phyloP scores from a whole-genome alignment of 139 green algal species.

The Chlamydomonas eustigma region DNA sequence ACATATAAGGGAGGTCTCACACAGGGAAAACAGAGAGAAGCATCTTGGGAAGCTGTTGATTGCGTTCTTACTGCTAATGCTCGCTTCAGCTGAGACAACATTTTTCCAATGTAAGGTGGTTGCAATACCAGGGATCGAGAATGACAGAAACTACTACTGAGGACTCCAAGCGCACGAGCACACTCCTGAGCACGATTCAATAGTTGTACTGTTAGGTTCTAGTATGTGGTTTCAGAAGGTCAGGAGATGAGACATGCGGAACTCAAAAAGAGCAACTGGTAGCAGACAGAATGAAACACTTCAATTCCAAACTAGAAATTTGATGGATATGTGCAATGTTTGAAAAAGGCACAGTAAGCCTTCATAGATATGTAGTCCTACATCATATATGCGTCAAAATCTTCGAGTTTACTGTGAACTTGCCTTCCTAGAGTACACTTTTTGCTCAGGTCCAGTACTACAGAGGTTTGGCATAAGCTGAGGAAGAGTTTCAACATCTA shows the following conservation, averaged over 20 bases:
- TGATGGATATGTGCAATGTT: too few relatives aligned
- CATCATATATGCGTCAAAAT: too few relatives aligned
- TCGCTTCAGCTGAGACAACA: conserved; percentile 34
- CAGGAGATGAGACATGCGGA: too few relatives aligned
- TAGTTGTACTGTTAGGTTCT: too few relatives aligned
- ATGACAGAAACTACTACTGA: conserved; percentile 25
- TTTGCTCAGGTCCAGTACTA: conserved; percentile 26
- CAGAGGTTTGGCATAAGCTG: conserved; percentile 35
- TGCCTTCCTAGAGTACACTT: conserved; percentile 35
- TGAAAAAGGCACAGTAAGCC: too few relatives aligned
- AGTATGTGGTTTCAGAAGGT: too few relatives aligned
- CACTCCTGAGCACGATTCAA: too few relatives aligned
- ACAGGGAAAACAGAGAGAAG: not conserved
- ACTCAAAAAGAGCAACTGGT: too few relatives aligned
- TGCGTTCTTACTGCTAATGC: conserved; percentile 26
- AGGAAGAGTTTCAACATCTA: conserved; percentile 21
- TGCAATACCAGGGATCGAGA: conserved; percentile 18
- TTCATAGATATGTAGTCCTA: too few relatives aligned
- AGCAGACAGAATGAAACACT: too few relatives aligned
- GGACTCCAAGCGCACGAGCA: conserved; percentile 22
- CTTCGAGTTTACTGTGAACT: not conserved
- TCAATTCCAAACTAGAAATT: too few relatives aligned
- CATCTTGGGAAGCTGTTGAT: too few relatives aligned
- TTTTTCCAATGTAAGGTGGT: conserved; percentile 25
- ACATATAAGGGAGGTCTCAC: not conserved